Evolutionary conservation across 768 basidiomycete genomes (phyloP).

Genomic region (Macrolepiota albuminosa): DNA sequence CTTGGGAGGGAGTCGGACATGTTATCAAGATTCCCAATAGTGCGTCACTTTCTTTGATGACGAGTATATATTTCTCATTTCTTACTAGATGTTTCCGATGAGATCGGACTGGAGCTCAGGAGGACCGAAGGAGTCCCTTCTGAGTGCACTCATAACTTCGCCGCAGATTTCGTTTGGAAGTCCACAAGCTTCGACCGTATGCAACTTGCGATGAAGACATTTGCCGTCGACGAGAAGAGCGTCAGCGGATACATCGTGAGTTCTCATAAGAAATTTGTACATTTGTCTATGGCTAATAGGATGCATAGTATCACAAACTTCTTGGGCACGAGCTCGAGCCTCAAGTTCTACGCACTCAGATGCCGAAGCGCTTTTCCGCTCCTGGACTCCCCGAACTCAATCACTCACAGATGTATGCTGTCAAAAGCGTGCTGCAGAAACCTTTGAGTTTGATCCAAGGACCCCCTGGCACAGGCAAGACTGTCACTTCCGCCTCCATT

Average conservation of each 20-base stretch:
- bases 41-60: constrained; percentile 33
- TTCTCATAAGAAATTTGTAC: constrained; percentile 9
- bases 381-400: constrained; percentile 97
- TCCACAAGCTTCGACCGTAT: constrained; percentile 99
- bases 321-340: constrained; percentile 97
- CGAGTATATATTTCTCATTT: not conserved
- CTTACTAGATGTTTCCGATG: constrained; percentile 88
- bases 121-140: constrained; percentile 89
- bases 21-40: constrained; percentile 99
- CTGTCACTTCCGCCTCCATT: constrained; percentile 97
- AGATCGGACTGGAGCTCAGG: constrained; percentile 91
- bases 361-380: constrained; percentile 97
- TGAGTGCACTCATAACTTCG: constrained; percentile 91
- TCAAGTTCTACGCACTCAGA: constrained; percentile 83
- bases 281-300: constrained; percentile 2
- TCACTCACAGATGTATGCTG: constrained; percentile 99
- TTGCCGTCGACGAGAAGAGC: constrained; percentile 98
- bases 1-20: constrained; percentile 97
- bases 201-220: constrained; percentile 99
- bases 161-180: constrained; percentile 99
- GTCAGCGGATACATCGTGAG: constrained; percentile 97
- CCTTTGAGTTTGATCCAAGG: constrained; percentile 97
- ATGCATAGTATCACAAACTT: constrained; percentile 87
- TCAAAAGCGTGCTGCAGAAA: constrained; percentile 98
- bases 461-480: constrained; percentile 98